Percentiles rank a stretch among this genome's conserved stretches.
Conservation (phyloP, 805 yeast species). For the Pichia rugopelliculosa region DNA sequence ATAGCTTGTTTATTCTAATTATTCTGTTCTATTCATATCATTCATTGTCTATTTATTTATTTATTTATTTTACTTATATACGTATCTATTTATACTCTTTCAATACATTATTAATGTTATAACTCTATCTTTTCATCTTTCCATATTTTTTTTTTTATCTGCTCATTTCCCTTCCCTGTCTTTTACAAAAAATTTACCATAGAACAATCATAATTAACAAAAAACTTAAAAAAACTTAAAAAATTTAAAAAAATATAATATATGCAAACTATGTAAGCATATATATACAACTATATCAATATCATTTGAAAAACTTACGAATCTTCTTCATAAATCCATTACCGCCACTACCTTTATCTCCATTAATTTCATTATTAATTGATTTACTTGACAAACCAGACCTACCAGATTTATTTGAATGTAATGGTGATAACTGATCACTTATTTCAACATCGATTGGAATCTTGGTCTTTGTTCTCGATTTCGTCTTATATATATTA, state of each 20-base stretch:
- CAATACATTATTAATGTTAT: too few species aligned
- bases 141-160: too few species aligned
- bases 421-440: slow-evolving; percentile 33
- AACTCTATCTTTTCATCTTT: too few species aligned
- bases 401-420: slow-evolving; percentile 14
- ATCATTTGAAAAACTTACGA: slow-evolving; percentile 1
- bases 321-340: neutral
- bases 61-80: neutral
- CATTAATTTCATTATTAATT: slow-evolving; percentile 1
- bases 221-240: too few species aligned
- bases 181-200: too few species aligned
- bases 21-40: neutral
- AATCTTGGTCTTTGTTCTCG: slow-evolving; percentile 23
- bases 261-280: too few species aligned
- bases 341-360: neutral
- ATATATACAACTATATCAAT: too few species aligned
- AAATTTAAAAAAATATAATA: too few species aligned
- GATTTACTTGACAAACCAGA: neutral
- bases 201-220: too few species aligned
- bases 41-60: neutral
- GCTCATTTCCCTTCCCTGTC: too few species aligned
- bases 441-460: slow-evolving; percentile 34
- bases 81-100: neutral
- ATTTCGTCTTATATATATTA: slow-evolving; percentile 28
- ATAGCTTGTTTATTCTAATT: neutral